Percentiles rank a stretch among this genome's conserved stretches.
Evolutionary conservation across 2,329 filamentous ascomycete genomes (phyloP).

Genomic region (Claviceps pusilla): DNA sequence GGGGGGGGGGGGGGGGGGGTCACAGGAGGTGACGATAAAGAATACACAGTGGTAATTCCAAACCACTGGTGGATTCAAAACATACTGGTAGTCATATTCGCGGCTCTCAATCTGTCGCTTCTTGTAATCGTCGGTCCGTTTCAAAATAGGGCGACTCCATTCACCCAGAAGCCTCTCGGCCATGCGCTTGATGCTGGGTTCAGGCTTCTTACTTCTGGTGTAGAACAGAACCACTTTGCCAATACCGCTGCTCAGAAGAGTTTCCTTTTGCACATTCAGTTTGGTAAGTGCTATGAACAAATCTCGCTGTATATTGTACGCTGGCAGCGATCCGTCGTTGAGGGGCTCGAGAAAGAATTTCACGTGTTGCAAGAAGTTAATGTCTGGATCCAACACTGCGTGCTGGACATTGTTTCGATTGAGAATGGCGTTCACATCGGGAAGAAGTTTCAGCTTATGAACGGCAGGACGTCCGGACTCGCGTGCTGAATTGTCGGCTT

Average conservation of each 20-base stretch:
- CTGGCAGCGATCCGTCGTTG: slow-evolving; percentile 82
- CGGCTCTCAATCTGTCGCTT: slow-evolving; percentile 56
- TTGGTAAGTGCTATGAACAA: slow-evolving; percentile 68
- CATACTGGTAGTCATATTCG: slow-evolving; percentile 48
- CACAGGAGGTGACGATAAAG: neutral
- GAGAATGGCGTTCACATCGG: slow-evolving; percentile 73
- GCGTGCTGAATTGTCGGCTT: slow-evolving; percentile 72
- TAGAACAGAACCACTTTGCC: slow-evolving; percentile 96
- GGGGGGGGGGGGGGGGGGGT: neutral
- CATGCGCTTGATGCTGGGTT: slow-evolving; percentile 79
- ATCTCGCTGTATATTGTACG: slow-evolving; percentile 94
- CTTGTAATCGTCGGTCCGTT: slow-evolving; percentile 87
- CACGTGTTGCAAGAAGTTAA: slow-evolving; percentile 85
- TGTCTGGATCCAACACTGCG: slow-evolving; percentile 82
- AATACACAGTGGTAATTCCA: too few species aligned
- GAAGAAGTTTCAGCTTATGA: slow-evolving; percentile 86
- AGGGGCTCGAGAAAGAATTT: slow-evolving; percentile 95
- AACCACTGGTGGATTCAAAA: neutral
- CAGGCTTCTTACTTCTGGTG: slow-evolving; percentile 82
- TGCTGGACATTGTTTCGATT: slow-evolving; percentile 79
- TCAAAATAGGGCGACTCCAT: slow-evolving; percentile 89
- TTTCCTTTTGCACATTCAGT: slow-evolving; percentile 81
- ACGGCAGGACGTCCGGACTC: slow-evolving; percentile 66
- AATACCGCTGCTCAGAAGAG: slow-evolving; percentile 77
- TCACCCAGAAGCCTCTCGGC: slow-evolving; percentile 86